Conservation (phyloP, 1,284 basidiomycete genomes). For the Limonomyces culmigenus region DNA sequence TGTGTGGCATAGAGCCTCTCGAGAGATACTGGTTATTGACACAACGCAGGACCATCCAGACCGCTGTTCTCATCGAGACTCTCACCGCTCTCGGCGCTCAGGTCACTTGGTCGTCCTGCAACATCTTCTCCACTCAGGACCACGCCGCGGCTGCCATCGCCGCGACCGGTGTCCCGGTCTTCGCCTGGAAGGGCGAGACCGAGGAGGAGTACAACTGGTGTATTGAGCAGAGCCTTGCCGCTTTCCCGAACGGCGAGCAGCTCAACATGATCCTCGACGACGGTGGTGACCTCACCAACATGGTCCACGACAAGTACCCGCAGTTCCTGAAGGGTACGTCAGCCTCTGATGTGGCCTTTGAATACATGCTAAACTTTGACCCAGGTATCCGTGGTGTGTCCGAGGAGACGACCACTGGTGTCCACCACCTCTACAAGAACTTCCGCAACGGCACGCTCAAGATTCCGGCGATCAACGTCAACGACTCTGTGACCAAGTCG, state of each 20-base stretch:
- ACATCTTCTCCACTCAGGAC: slow-evolving; percentile 99
- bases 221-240: slow-evolving; percentile 88
- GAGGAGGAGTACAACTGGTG: slow-evolving; percentile 99
- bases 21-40: slow-evolving; percentile 3
- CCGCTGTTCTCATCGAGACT: slow-evolving; percentile 93
- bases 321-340: slow-evolving; percentile 61
- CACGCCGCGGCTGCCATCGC: slow-evolving; percentile 98
- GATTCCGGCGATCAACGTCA: slow-evolving; percentile 98
- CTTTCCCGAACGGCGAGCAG: slow-evolving; percentile 63
- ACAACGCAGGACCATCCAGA: slow-evolving; percentile 86
- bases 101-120: slow-evolving; percentile 99
- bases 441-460: slow-evolving; percentile 94
- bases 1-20: slow-evolving; percentile 17
- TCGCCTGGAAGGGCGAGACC: slow-evolving; percentile 99
- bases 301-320: slow-evolving; percentile 94
- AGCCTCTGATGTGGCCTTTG: not conserved
- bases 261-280: slow-evolving; percentile 99
- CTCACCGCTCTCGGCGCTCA: slow-evolving; percentile 90
- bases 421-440: slow-evolving; percentile 97
- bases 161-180: slow-evolving; percentile 95
- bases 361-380: slow-evolving; percentile 5
- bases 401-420: slow-evolving; percentile 99
- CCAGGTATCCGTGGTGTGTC: slow-evolving; percentile 83
- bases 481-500: slow-evolving; percentile 99
- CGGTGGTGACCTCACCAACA: slow-evolving; percentile 90